These are phyloP conservation scores for Musa itinerans DNA, from an alignment of 176 grass and related monocot genomes.

Conservation along the genomic window DNA sequence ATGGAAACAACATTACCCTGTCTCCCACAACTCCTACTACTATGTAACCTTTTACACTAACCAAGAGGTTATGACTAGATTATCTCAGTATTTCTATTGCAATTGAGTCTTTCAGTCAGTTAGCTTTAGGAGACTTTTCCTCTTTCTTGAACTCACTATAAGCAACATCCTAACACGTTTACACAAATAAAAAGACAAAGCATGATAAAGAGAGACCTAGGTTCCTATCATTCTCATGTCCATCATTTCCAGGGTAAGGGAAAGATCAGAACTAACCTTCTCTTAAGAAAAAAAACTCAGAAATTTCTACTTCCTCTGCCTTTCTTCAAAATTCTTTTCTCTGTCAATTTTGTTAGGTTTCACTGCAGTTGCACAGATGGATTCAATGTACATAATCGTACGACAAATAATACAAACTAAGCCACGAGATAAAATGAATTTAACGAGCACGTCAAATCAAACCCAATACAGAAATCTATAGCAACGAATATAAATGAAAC, in stretches of 20 bases:
- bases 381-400: no score
- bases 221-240: not conserved
- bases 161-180: not conserved
- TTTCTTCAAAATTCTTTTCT: not conserved
- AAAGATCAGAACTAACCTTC: constrained; percentile 30
- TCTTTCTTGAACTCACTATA: no score
- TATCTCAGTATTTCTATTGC: not conserved
- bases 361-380: not conserved
- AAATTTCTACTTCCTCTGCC: not conserved
- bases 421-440: no score
- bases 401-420: no score
- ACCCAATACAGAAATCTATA: not conserved
- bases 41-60: not conserved
- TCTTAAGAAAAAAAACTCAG: not conserved
- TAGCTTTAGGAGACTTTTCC: not conserved
- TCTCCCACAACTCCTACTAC: not conserved
- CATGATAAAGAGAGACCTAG: not conserved
- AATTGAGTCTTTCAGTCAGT: not conserved
- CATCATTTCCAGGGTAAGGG: not conserved
- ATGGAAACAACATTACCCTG: not conserved
- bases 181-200: not conserved
- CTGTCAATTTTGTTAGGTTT: not conserved
- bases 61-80: not conserved
- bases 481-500: no score
- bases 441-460: not conserved